A percentile compares a stretch with the other conserved stretches of the same genome.
phyloP scores from a whole-genome alignment of 1,284 basidiomycete species.

The Leccinum cinnamomeum region DNA sequence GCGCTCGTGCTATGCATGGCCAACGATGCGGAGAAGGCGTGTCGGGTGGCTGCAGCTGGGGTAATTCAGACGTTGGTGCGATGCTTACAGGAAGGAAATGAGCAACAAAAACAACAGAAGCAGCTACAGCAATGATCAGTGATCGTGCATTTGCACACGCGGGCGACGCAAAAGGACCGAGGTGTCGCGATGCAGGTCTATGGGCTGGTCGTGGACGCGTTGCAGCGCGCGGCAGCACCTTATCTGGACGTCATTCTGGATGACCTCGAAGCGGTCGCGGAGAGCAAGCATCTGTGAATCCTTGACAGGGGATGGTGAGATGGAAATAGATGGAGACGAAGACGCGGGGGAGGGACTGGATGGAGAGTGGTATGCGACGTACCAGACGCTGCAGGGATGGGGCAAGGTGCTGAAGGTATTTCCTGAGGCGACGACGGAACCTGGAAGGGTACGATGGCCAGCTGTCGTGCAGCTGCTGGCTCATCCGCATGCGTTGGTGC shows the following conservation, averaged over 20 bases:
- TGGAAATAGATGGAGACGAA: constrained; percentile 37
- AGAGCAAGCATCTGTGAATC: constrained; percentile 42
- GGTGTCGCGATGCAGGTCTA: constrained; percentile 82
- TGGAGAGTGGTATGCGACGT: constrained; percentile 39
- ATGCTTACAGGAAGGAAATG: constrained; percentile 64
- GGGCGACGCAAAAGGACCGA: constrained; percentile 67
- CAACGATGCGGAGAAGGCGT: constrained; percentile 90
- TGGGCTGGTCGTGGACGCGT: constrained; percentile 69
- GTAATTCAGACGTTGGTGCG: constrained; percentile 78
- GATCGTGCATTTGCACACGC: constrained; percentile 74
- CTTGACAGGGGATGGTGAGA: constrained; percentile 36
- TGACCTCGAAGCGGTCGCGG: constrained; percentile 56
- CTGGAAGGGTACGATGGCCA: constrained; percentile 57
- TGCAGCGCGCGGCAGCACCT: constrained; percentile 49
- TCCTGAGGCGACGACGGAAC: constrained; percentile 41
- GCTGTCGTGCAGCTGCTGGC: constrained; percentile 62
- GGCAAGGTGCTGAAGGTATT: constrained; percentile 38
- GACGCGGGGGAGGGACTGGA: constrained; percentile 35
- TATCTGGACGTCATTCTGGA: constrained; percentile 57
- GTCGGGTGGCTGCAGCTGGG: constrained; percentile 83
- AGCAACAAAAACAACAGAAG: constrained; percentile 40
- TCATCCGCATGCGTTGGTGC: too few relatives aligned
- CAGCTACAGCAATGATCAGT: constrained; percentile 38
- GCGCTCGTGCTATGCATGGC: constrained; percentile 91
- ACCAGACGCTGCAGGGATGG: too few relatives aligned